A percentile compares a stretch with the other conserved stretches of the same genome.
These are phyloP conservation scores for Pochonia chlamydosporia DNA, from an alignment of 2,329 filamentous ascomycete genomes.

Conservation along the genomic window DNA sequence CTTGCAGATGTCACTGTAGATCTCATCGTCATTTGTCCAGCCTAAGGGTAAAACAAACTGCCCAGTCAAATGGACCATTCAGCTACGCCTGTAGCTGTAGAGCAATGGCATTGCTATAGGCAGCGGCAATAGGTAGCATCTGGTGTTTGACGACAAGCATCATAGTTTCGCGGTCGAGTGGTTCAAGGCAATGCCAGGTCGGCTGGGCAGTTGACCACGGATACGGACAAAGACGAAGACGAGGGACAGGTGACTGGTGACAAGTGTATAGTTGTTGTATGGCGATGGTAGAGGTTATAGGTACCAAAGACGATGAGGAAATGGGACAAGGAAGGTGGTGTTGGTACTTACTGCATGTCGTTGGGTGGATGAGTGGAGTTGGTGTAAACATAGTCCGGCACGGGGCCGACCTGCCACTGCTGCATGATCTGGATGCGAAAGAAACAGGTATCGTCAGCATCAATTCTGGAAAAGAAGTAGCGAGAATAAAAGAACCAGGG, in stretches of 20 bases:
- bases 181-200: too few relatives aligned
- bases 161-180: background rate
- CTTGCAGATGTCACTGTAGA: too few relatives aligned
- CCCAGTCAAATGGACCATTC: too few relatives aligned
- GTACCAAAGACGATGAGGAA: conserved; percentile 25
- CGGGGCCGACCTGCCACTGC: conserved; percentile 56
- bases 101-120: too few relatives aligned
- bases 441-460: conserved; percentile 18
- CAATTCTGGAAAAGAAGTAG: conserved; percentile 13
- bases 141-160: background rate
- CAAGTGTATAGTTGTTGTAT: background rate
- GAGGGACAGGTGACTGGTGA: background rate
- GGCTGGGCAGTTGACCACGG: background rate
- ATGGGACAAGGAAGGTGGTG: conserved; percentile 19
- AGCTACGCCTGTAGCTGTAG: too few relatives aligned
- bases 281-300: conserved; percentile 10
- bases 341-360: conserved; percentile 52
- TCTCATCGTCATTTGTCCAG: background rate
- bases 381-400: conserved; percentile 54
- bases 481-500: conserved; percentile 3
- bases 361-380: conserved; percentile 48
- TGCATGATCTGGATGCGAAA: conserved; percentile 45
- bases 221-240: background rate
- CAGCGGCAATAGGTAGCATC: too few relatives aligned
- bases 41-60: too few relatives aligned